These are phyloP conservation scores for Tetracladium setigerum DNA, from an alignment of 495 filamentous ascomycete species.

Conservation along the genomic window DNA sequence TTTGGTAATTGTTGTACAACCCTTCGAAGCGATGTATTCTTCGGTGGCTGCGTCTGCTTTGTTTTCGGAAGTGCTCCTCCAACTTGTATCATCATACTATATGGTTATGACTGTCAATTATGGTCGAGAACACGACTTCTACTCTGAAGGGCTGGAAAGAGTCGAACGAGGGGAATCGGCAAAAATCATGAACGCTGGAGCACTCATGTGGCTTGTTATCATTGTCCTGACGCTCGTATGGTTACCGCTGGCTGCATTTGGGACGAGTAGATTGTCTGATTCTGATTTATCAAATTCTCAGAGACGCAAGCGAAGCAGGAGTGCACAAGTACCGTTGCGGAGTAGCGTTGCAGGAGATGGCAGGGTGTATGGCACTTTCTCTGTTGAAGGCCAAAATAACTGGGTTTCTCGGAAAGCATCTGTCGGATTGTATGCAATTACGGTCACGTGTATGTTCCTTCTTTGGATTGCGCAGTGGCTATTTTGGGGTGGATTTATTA, in stretches of 20 bases:
- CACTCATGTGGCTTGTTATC: background rate
- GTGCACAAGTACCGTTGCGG: too few relatives aligned
- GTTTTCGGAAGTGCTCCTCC: background rate
- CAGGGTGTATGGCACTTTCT: background rate
- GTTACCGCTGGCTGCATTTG: too few relatives aligned
- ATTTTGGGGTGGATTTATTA: too few relatives aligned
- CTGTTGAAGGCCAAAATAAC: background rate
- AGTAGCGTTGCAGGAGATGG: background rate
- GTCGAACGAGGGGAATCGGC: background rate
- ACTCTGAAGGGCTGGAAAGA: background rate
- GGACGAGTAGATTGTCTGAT: too few relatives aligned
- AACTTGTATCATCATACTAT: background rate
- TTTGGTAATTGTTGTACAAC: background rate
- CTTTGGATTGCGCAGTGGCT: too few relatives aligned
- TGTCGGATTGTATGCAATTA: background rate
- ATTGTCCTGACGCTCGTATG: background rate
- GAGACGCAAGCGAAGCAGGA: too few relatives aligned
- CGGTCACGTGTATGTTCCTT: slow-evolving; percentile 1
- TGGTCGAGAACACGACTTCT: background rate
- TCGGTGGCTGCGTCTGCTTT: background rate
- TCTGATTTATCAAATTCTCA: too few relatives aligned
- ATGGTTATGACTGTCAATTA: background rate
- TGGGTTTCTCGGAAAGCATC: background rate
- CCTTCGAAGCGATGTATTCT: too few relatives aligned
- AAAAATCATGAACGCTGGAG: background rate